Conservation (phyloP, 2,329 filamentous ascomycete genomes). For the Ampelomyces quisqualis region DNA sequence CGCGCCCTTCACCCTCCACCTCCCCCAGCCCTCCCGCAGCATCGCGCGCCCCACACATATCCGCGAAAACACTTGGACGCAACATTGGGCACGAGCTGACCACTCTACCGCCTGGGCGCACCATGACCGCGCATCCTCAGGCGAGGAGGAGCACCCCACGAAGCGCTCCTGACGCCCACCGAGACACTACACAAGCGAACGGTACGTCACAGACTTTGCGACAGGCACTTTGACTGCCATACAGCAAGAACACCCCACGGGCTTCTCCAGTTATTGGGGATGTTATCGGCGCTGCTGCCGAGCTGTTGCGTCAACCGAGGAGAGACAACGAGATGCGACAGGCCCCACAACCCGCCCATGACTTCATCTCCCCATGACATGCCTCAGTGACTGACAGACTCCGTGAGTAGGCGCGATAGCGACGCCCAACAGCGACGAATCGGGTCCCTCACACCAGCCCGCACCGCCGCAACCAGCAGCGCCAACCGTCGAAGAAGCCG, state of each 20-base stretch:
- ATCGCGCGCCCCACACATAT: slow-evolving; percentile 16
- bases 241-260: not conserved
- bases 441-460: slow-evolving; percentile 43
- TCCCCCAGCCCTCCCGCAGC: slow-evolving; percentile 14
- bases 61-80: slow-evolving; percentile 6
- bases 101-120: slow-evolving; percentile 38
- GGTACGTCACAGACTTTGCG: slow-evolving; percentile 21
- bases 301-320: slow-evolving; percentile 24
- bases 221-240: not conserved
- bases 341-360: slow-evolving; percentile 5
- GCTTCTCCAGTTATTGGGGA: slow-evolving; percentile 1
- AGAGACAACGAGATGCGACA: slow-evolving; percentile 14
- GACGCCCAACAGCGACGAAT: slow-evolving; percentile 13
- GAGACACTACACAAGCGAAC: slow-evolving; percentile 17
- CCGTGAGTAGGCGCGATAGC: slow-evolving; percentile 15
- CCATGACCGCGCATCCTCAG: slow-evolving; percentile 44
- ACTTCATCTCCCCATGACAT: not conserved
- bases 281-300: slow-evolving; percentile 8
- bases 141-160: slow-evolving; percentile 42
- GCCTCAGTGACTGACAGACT: slow-evolving; percentile 10
- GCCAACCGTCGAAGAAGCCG: slow-evolving; percentile 15
- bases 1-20: slow-evolving; percentile 20
- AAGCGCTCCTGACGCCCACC: slow-evolving; percentile 30
- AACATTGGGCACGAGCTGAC: slow-evolving; percentile 32
- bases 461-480: slow-evolving; percentile 19